These are phyloP conservation scores for Symbiodinium pilosum DNA, from an alignment of 73 alveolate species.

Conservation along the genomic window DNA sequence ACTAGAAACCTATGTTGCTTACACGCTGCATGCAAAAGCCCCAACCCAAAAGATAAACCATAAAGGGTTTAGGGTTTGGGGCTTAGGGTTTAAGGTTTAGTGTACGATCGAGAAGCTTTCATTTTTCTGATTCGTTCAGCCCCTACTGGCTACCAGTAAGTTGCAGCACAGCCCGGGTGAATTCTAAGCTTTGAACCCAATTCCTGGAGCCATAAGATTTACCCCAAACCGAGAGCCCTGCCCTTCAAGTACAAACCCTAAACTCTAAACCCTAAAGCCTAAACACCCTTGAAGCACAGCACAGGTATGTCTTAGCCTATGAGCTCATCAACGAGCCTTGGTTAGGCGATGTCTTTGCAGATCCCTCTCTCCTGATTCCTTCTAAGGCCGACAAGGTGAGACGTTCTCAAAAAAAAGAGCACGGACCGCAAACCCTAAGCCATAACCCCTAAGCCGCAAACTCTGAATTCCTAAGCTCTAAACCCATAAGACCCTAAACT, in stretches of 20 bases:
- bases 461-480: too few relatives aligned
- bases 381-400: slow-evolving; percentile 96
- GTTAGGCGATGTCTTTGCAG: slow-evolving; percentile 96
- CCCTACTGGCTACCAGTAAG: background rate
- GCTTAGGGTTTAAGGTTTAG: too few relatives aligned
- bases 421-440: background rate
- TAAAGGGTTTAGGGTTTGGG: too few relatives aligned
- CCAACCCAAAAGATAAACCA: background rate
- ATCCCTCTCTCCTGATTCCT: slow-evolving; percentile 95
- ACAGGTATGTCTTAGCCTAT: slow-evolving; percentile 96
- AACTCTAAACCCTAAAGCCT: background rate
- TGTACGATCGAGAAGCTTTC: too few relatives aligned
- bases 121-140: background rate
- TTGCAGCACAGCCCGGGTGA: background rate
- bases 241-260: too few relatives aligned
- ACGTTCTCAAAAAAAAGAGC: background rate
- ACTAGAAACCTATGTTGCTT: background rate
- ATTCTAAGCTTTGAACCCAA: too few relatives aligned
- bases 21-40: background rate
- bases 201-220: too few relatives aligned
- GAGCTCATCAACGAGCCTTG: slow-evolving; percentile 98
- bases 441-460: background rate
- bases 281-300: background rate
- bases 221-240: too few relatives aligned
- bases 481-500: background rate